A percentile compares a stretch with the other conserved stretches of the same genome.
These are phyloP conservation scores for Candida sanyaensis DNA, from an alignment of 1,139 yeast species.

Conservation along the genomic window DNA sequence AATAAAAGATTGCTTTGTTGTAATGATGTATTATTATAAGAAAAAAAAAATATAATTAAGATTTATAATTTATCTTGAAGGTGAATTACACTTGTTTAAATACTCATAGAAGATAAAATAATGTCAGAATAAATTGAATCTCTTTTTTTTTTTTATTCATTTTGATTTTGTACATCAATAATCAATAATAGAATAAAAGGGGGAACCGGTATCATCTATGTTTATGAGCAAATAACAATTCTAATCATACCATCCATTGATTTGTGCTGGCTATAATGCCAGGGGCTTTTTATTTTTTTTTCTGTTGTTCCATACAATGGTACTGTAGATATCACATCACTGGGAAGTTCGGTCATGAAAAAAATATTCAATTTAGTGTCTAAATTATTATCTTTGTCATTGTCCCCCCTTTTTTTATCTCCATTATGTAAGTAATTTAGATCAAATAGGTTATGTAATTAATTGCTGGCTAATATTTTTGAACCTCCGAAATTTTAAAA, in stretches of 20 bases:
- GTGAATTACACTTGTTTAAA: constrained; percentile 2
- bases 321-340: neutral
- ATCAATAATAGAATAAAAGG: neutral
- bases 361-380: neutral
- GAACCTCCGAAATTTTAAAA: no score
- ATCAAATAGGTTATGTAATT: constrained; percentile 1
- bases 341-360: neutral
- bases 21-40: neutral
- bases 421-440: constrained; percentile 1
- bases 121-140: neutral
- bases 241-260: neutral
- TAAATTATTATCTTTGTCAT: neutral
- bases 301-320: no score
- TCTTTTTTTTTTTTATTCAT: neutral
- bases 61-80: neutral
- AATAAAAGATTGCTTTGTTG: neutral
- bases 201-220: no score
- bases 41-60: neutral
- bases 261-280: constrained; percentile 1
- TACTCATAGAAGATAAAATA: neutral
- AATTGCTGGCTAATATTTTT: neutral
- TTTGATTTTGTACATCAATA: neutral
- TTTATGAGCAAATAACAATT: neutral
- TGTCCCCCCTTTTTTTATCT: neutral
- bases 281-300: no score